Evolutionary conservation across 768 basidiomycete species (phyloP).

Genomic region (Leccinum subtestaceum): DNA sequence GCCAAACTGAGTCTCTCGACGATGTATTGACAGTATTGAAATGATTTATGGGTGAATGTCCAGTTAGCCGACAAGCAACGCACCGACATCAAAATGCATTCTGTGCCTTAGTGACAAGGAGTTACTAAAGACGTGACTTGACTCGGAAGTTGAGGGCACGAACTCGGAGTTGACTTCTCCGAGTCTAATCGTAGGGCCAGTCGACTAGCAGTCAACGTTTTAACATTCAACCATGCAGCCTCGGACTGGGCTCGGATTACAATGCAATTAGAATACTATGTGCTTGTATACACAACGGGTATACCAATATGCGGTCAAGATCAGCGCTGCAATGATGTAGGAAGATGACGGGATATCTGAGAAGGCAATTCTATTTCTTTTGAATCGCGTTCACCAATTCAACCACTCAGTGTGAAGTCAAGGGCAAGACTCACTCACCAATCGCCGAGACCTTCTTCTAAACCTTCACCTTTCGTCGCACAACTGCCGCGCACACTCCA

Average conservation of each 20-base stretch:
- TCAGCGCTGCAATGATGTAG: constrained; percentile 21
- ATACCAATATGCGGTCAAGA: constrained; percentile 27
- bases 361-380: constrained; percentile 50
- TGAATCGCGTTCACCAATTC: constrained; percentile 86
- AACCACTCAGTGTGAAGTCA: not conserved
- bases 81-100: not conserved
- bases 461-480: constrained; percentile 91
- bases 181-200: not conserved
- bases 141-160: not conserved
- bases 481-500: constrained; percentile 98
- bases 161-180: not conserved
- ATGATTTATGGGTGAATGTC: not conserved
- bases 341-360: constrained; percentile 16
- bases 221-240: not conserved
- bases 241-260: constrained; percentile 17
- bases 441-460: constrained; percentile 89
- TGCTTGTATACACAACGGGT: constrained; percentile 24
- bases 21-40: not conserved
- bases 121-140: not conserved
- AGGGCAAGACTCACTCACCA: constrained; percentile 59
- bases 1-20: not conserved
- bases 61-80: not conserved
- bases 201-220: not conserved
- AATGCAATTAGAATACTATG: constrained; percentile 20
- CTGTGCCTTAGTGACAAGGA: not conserved